A percentile compares a stretch with the other conserved stretches of the same genome.
Conservation (phyloP, 2,329 filamentous ascomycete genomes). For the Penicillium sp. region DNA sequence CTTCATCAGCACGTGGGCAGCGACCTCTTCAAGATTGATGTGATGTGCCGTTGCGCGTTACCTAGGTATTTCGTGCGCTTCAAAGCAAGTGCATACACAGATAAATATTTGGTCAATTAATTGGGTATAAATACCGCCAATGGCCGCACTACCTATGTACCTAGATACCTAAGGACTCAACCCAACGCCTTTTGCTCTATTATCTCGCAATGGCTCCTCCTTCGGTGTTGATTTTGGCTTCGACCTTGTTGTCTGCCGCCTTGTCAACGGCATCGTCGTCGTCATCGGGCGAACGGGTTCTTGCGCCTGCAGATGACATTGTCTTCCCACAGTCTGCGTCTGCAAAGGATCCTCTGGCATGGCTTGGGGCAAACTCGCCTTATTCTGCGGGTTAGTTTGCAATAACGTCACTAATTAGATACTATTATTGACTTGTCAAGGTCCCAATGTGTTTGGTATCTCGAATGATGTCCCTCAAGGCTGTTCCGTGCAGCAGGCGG, state of each 20-base stretch:
- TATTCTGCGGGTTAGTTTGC: conserved; percentile 46
- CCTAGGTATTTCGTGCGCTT: too few species aligned
- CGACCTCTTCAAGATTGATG: too few species aligned
- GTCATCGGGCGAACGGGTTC: not conserved
- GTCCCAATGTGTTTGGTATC: conserved; percentile 55
- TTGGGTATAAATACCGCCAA: too few species aligned
- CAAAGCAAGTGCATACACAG: too few species aligned
- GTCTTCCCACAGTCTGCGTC: not conserved
- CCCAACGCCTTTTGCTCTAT: too few species aligned
- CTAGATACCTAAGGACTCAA: too few species aligned
- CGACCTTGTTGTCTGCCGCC: not conserved
- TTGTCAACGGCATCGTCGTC: not conserved
- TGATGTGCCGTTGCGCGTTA: too few species aligned
- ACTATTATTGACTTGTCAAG: conserved; percentile 25
- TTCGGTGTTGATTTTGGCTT: too few species aligned
- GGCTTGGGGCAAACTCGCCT: conserved; percentile 53
- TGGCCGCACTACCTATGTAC: too few species aligned
- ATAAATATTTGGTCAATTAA: too few species aligned
- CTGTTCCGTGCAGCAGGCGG: conserved; percentile 59
- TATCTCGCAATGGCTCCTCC: too few species aligned
- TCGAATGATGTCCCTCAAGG: conserved; percentile 52
- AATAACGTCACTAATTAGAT: not conserved
- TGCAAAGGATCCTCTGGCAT: conserved; percentile 40
- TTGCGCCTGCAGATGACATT: not conserved
- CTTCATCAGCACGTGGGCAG: not conserved